Conservation (phyloP, 139 green algal genomes). For the Chlamydomonas sphaeroides region DNA sequence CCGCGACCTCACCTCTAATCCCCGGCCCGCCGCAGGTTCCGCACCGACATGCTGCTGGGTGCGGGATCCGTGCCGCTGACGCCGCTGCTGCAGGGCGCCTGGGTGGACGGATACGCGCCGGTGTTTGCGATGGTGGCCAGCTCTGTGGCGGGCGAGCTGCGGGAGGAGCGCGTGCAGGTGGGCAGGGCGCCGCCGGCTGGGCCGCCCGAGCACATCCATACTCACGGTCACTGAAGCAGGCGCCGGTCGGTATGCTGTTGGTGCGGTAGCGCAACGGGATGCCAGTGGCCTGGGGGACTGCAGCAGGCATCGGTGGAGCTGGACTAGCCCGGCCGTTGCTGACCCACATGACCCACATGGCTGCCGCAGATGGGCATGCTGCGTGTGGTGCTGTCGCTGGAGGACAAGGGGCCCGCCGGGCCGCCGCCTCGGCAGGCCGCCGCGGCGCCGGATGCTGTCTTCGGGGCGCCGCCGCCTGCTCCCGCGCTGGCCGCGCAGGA, state of each 20-base stretch:
- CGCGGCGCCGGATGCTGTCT: neutral
- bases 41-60: slow-evolving; percentile 67
- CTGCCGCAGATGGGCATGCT: slow-evolving; percentile 63
- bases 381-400: slow-evolving; percentile 60
- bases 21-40: too few relatives aligned
- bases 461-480: neutral
- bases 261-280: too few relatives aligned
- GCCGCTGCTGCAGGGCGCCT: slow-evolving; percentile 68
- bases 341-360: too few relatives aligned
- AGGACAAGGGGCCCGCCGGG: slow-evolving; percentile 44
- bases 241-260: too few relatives aligned
- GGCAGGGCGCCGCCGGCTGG: too few relatives aligned
- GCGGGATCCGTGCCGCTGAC: slow-evolving; percentile 62
- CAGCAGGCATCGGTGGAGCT: too few relatives aligned
- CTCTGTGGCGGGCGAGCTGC: neutral
- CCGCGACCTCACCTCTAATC: too few relatives aligned
- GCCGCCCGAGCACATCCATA: too few relatives aligned
- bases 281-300: too few relatives aligned
- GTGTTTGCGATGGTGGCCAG: slow-evolving; percentile 55
- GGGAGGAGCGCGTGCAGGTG: slow-evolving; percentile 59
- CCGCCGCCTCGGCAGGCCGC: neutral
- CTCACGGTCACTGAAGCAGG: too few relatives aligned
- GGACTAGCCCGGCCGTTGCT: too few relatives aligned
- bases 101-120: slow-evolving; percentile 72
- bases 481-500: neutral